Evolutionary conservation across 2,329 filamentous ascomycete genomes (phyloP), one percentile per base, ranked within the genome.

Genomic region (Paradendryphiella salina): DNA sequence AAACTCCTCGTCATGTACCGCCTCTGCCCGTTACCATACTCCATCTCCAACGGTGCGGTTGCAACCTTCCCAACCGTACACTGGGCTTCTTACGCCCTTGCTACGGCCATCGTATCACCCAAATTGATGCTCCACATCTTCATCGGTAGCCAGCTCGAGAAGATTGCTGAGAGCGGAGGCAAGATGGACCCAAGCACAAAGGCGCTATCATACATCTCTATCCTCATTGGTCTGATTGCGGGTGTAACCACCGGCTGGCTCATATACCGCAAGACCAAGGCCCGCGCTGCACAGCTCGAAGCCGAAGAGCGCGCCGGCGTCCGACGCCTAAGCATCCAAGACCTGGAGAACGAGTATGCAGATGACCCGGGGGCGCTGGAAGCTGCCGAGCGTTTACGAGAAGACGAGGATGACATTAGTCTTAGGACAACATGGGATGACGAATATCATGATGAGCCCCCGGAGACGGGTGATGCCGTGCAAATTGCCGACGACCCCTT

Each of bases 51-150:
- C 70, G 94, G 91, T 42, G 96, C 96, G 54, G 84, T 99, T 47
- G 90, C 90, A 23, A 97, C 94, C 1, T 92, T 99, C 55, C 92
- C 92, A 2, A 96, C 88, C 26, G 89, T 99, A 28, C 82, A 86
- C 18, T 88, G 89, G 33, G 72, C 81, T 53, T 83, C 83, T 38
- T 97, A 95, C 75, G 86, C 86, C 26, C 71, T 91, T 37, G 93
- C 94, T 5, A 97, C 93, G 0, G 86, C 89, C 2, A 77, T 93
- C 13, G 86, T 91, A 9, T 85, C 82, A 11, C 94, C 94, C 5
- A 99, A 97, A 68, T 79, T 99, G 14, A 79, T 97, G 52, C 85
- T 99, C 42, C 90, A 96, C 69, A 85, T 96, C 63, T 99, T 96
- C 75, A 90, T 99, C 65, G 94, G 94, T 54, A 86, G 84, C 66